Conservation (phyloP, 805 yeast genomes). For the Candida khao-thaluensis region DNA sequence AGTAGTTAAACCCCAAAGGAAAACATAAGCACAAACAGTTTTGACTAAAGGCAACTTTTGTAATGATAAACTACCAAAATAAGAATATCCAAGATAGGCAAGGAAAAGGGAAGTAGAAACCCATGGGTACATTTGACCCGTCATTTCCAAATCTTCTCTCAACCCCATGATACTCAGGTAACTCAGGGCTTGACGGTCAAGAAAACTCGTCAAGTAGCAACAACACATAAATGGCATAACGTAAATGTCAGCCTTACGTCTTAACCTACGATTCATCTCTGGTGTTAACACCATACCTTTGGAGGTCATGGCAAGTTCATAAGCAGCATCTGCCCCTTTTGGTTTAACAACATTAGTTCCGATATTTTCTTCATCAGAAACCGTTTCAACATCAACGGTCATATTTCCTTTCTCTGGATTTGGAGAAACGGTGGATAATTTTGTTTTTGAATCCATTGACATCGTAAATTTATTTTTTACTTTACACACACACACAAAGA, state of each 20-base stretch:
- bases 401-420: constrained; percentile 5
- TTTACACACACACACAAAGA: too few species aligned
- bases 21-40: constrained; percentile 44
- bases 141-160: constrained; percentile 34
- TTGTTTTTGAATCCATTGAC: neutral
- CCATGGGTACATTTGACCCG: constrained; percentile 36
- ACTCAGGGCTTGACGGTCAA: constrained; percentile 37
- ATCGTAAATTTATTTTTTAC: too few species aligned
- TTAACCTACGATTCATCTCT: constrained; percentile 14
- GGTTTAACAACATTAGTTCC: too few species aligned
- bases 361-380: neutral
- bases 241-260: constrained; percentile 20
- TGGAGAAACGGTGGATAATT: neutral
- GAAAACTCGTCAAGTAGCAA: constrained; percentile 26
- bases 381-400: constrained; percentile 7
- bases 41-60: constrained; percentile 61
- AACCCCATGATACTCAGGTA: constrained; percentile 40
- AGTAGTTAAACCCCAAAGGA: constrained; percentile 63
- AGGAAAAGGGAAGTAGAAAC: constrained; percentile 41
- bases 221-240: constrained; percentile 26
- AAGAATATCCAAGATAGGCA: constrained; percentile 59
- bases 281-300: constrained; percentile 17
- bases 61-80: constrained; percentile 44
- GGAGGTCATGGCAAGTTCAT: constrained; percentile 26
- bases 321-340: constrained; percentile 38